Evolutionary conservation across 2,329 filamentous ascomycete species (phyloP).

Genomic region (Verruconis gallopava): DNA sequence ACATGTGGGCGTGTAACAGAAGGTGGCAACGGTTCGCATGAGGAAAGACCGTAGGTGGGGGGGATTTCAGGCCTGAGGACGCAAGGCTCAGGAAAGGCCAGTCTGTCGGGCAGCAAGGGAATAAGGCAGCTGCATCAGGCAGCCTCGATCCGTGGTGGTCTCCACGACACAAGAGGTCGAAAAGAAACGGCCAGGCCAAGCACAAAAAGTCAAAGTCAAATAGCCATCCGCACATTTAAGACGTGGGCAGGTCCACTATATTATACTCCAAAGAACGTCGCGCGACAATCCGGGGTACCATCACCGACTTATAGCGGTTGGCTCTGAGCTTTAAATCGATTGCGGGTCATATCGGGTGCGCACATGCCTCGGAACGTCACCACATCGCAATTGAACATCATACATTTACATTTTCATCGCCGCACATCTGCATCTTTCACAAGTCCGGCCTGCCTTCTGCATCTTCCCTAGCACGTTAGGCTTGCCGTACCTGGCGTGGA

Average conservation of each 20-base stretch:
- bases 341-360: background rate
- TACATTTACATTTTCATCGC: no score
- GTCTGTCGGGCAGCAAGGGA: no score
- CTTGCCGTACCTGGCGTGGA: background rate
- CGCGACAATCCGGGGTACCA: background rate
- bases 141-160: no score
- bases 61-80: background rate
- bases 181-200: background rate
- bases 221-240: no score
- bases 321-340: background rate
- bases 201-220: no score
- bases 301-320: background rate
- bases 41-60: no score
- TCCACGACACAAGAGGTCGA: background rate
- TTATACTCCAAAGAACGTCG: background rate
- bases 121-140: no score
- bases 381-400: no score
- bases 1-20: background rate
- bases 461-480: background rate
- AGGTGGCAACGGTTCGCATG: background rate
- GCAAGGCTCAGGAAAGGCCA: no score
- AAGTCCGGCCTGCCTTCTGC: background rate
- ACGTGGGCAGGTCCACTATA: no score
- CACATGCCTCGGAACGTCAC: background rate
- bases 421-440: no score